A percentile compares a stretch with the other conserved stretches of the same genome.
phyloP scores from a whole-genome alignment of 805 yeast genomes.

The Candida glaebosa region DNA sequence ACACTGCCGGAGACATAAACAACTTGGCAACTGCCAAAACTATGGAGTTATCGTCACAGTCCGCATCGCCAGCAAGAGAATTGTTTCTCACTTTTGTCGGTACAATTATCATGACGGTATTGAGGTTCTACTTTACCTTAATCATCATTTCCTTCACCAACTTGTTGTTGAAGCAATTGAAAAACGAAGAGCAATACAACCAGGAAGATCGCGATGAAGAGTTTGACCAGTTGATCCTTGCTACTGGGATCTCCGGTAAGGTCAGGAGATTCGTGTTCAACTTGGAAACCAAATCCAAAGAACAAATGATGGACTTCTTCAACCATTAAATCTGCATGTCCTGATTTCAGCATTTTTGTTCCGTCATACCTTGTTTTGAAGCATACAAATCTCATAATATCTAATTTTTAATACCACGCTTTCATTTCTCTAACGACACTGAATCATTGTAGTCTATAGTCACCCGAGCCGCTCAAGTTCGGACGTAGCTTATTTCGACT shows the following conservation, averaged over 20 bases:
- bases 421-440: not conserved
- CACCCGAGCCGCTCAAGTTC: not conserved
- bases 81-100: constrained; percentile 53
- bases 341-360: not conserved
- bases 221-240: constrained; percentile 20
- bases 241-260: constrained; percentile 17
- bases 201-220: constrained; percentile 23
- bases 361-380: no score
- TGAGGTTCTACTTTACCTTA: constrained; percentile 59
- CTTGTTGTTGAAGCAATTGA: constrained; percentile 44
- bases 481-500: no score
- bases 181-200: constrained; percentile 20
- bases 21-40: constrained; percentile 9
- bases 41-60: constrained; percentile 39
- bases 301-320: constrained; percentile 22
- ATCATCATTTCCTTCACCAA: constrained; percentile 58
- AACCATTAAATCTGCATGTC: constrained; percentile 4
- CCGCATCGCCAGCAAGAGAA: constrained; percentile 58
- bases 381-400: not conserved
- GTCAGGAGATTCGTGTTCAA: constrained; percentile 20
- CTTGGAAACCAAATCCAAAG: constrained; percentile 31
- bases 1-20: constrained; percentile 6
- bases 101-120: constrained; percentile 43
- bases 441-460: not conserved
- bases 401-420: not conserved